Evolutionary conservation across 371 early-diverging fungal genomes (phyloP).

Genomic region (Syncephalis plumigaleata): DNA sequence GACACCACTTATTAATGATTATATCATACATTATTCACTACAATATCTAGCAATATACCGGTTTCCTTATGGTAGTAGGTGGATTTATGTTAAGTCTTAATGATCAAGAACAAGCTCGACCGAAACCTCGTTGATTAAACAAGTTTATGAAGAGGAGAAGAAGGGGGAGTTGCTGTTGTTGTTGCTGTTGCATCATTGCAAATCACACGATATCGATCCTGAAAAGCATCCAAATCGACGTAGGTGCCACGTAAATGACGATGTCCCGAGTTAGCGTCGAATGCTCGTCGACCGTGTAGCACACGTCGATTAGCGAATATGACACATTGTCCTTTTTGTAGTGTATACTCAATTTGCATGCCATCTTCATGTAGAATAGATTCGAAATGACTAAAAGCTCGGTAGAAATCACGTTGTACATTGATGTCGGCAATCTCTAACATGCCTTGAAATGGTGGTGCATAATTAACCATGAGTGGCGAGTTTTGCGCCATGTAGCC

Average conservation of each 20-base stretch:
- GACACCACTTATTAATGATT: too few relatives aligned
- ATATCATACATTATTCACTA: too few relatives aligned
- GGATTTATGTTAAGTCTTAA: too few relatives aligned
- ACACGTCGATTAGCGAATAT: slow-evolving; percentile 73
- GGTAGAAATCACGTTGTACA: slow-evolving; percentile 35
- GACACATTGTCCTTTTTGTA: slow-evolving; percentile 57
- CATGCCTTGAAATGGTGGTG: slow-evolving; percentile 85
- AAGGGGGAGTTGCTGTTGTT: too few relatives aligned
- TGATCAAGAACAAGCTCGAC: too few relatives aligned
- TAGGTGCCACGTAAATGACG: slow-evolving; percentile 72
- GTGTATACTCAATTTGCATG: slow-evolving; percentile 35
- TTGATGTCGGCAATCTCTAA: slow-evolving; percentile 27
- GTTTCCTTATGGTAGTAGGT: too few relatives aligned
- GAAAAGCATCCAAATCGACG: slow-evolving; percentile 58
- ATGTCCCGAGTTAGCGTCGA: slow-evolving; percentile 28
- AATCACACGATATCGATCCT: slow-evolving; percentile 27
- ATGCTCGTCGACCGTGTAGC: slow-evolving; percentile 62
- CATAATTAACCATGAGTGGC: slow-evolving; percentile 39
- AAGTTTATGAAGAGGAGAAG: too few relatives aligned
- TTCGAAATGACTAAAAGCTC: slow-evolving; percentile 47
- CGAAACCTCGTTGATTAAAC: too few relatives aligned
- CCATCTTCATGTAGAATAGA: slow-evolving; percentile 34
- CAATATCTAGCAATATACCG: too few relatives aligned
- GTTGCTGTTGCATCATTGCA: too few relatives aligned
- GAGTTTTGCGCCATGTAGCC: not conserved